phyloP scores from a whole-genome alignment of 176 grass and related monocot species.

The Saccharum officinarum region DNA sequence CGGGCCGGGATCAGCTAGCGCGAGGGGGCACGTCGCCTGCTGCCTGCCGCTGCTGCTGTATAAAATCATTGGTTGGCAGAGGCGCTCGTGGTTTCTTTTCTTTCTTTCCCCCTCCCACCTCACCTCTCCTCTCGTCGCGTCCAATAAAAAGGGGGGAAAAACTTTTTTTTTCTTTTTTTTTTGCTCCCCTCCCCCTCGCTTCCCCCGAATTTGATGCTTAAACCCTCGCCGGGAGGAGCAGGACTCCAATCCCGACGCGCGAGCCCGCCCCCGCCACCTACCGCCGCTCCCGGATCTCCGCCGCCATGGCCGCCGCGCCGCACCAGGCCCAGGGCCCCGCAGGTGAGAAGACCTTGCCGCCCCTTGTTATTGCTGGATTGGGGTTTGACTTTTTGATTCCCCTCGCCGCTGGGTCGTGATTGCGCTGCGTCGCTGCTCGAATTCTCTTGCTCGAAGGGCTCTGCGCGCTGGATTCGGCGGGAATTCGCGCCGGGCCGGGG shows the following conservation, averaged over 20 bases:
- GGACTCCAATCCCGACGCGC: slow-evolving; percentile 33
- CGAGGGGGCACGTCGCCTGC: background rate
- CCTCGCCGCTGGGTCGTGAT: background rate
- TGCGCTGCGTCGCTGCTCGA: background rate
- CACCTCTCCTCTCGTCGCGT: background rate
- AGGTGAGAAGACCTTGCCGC: background rate
- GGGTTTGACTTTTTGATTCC: slow-evolving; percentile 13
- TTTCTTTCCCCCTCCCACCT: background rate
- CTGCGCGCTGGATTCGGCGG: background rate
- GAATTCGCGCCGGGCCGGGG: background rate
- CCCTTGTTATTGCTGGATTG: background rate
- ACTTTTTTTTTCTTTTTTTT: background rate
- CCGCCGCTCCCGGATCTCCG: slow-evolving; percentile 33
- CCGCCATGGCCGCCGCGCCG: slow-evolving; percentile 38
- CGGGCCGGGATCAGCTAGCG: background rate
- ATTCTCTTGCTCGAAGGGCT: background rate
- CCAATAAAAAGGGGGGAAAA: slow-evolving; percentile 26
- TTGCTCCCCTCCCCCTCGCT: background rate
- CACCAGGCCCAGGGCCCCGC: slow-evolving; percentile 15
- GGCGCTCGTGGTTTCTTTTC: background rate
- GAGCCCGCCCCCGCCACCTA: background rate
- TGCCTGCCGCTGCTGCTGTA: background rate
- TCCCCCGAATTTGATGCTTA: slow-evolving; percentile 34
- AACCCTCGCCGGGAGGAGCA: slow-evolving; percentile 28
- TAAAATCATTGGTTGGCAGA: slow-evolving; percentile 31